These are phyloP conservation scores for Penicillium freii DNA, from an alignment of 2,329 filamentous ascomycete genomes.

Conservation along the genomic window DNA sequence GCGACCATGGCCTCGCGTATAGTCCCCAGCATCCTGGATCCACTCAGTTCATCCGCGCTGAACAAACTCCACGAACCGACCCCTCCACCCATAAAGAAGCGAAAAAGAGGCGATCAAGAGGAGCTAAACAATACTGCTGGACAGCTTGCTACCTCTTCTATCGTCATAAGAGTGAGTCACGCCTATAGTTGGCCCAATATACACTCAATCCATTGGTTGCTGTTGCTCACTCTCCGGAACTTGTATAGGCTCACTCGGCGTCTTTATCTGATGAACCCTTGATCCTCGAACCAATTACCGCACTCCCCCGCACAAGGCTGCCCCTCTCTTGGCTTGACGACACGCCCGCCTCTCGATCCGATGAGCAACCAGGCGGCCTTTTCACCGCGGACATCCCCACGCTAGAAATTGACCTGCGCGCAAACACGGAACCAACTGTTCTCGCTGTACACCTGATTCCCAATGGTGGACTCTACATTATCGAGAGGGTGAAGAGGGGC, in stretches of 20 bases:
- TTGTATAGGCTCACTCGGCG: slow-evolving; percentile 34
- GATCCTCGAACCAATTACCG: slow-evolving; percentile 36
- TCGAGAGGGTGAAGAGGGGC: slow-evolving; percentile 41
- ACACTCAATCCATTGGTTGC: background rate
- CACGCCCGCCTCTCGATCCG: slow-evolving; percentile 24
- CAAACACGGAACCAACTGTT: slow-evolving; percentile 29
- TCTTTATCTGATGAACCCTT: slow-evolving; percentile 37
- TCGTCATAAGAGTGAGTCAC: slow-evolving; percentile 35
- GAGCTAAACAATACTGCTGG: slow-evolving; percentile 18
- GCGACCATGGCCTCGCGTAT: slow-evolving; percentile 40
- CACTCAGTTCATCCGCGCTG: slow-evolving; percentile 33
- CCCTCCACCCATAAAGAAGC: slow-evolving; percentile 33
- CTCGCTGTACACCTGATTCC: slow-evolving; percentile 33
- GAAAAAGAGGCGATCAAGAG: slow-evolving; percentile 27
- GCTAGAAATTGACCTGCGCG: slow-evolving; percentile 33
- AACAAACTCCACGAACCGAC: slow-evolving; percentile 31
- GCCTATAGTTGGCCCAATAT: background rate
- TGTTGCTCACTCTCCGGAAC: slow-evolving; percentile 5
- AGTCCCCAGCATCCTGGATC: slow-evolving; percentile 33
- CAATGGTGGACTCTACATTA: slow-evolving; percentile 36
- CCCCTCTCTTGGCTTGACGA: slow-evolving; percentile 45
- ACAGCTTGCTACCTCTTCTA: slow-evolving; percentile 23
- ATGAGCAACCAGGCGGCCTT: slow-evolving; percentile 35
- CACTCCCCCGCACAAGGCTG: slow-evolving; percentile 37
- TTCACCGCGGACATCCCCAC: slow-evolving; percentile 40